Evolutionary conservation across 2,329 filamentous ascomycete species (phyloP).

Genomic region (Sporothrix inflata): DNA sequence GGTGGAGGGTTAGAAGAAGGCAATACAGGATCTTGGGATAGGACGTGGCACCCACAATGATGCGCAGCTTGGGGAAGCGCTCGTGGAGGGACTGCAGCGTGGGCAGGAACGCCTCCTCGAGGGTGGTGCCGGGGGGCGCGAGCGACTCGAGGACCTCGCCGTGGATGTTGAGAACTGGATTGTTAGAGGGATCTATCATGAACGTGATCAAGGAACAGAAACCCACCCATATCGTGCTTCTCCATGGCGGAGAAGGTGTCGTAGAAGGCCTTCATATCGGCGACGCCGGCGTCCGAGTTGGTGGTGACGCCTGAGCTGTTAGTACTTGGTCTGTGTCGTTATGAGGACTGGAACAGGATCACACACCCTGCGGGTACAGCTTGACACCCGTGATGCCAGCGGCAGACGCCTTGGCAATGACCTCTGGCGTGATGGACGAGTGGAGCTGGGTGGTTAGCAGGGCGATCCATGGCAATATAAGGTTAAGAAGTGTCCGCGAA

Average conservation of each 20-base stretch:
- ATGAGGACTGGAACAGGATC: conserved; percentile 36
- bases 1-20: too few species aligned
- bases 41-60: conserved; percentile 54
- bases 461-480: too few species aligned
- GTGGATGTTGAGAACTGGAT: conserved; percentile 69
- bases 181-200: too few species aligned
- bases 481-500: neutral
- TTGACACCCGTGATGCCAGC: conserved; percentile 74
- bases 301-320: conserved; percentile 58
- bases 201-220: too few species aligned
- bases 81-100: conserved; percentile 74
- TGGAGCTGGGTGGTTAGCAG: conserved; percentile 46
- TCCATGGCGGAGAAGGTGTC: conserved; percentile 91
- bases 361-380: conserved; percentile 57
- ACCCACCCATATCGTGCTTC: conserved; percentile 62
- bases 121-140: conserved; percentile 45
- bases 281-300: conserved; percentile 70
- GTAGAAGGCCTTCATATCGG: conserved; percentile 71
- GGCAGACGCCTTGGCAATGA: conserved; percentile 72
- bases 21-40: too few species aligned
- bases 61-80: conserved; percentile 72
- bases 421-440: conserved; percentile 65
- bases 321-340: conserved; percentile 35
- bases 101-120: conserved; percentile 76
- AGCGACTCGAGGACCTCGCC: conserved; percentile 65